A percentile compares a stretch with the other conserved stretches of the same genome.
These are phyloP conservation scores for Tetrahymena thermophila DNA, from an alignment of 73 alveolate genomes.

Conservation along the genomic window DNA sequence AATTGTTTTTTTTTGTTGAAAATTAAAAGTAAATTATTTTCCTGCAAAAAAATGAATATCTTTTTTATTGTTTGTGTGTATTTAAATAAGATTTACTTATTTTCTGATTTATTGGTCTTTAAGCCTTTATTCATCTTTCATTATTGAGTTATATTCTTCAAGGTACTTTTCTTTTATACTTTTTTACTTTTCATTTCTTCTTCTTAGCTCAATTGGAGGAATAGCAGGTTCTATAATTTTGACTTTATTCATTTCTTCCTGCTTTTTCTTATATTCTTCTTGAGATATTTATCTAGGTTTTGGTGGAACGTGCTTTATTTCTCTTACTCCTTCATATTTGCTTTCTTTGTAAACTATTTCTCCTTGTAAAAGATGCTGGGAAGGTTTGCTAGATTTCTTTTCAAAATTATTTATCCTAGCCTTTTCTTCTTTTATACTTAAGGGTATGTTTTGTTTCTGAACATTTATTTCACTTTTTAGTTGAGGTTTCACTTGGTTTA, in stretches of 20 bases:
- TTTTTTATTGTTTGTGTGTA: too few relatives aligned
- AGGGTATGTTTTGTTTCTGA: background rate
- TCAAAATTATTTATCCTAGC: background rate
- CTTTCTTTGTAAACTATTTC: background rate
- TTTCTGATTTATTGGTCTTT: background rate
- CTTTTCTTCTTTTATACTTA: background rate
- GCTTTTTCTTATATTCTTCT: background rate
- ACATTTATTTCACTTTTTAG: background rate
- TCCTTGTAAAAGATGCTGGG: background rate
- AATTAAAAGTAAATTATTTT: too few relatives aligned
- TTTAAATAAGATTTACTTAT: background rate
- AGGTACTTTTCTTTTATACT: background rate
- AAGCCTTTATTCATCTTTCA: background rate
- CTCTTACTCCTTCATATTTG: background rate
- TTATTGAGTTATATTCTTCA: background rate
- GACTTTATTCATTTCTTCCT: background rate
- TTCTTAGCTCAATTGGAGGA: background rate
- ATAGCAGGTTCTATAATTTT: background rate
- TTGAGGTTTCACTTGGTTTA: background rate
- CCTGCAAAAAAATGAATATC: too few relatives aligned
- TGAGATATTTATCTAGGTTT: background rate
- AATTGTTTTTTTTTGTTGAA: too few relatives aligned
- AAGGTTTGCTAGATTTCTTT: background rate
- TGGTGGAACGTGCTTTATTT: background rate
- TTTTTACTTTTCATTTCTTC: background rate